A percentile compares a stretch with the other conserved stretches of the same genome.
Conservation (phyloP, 1,284 basidiomycete genomes). For the Acaromyces ingoldii region DNA sequence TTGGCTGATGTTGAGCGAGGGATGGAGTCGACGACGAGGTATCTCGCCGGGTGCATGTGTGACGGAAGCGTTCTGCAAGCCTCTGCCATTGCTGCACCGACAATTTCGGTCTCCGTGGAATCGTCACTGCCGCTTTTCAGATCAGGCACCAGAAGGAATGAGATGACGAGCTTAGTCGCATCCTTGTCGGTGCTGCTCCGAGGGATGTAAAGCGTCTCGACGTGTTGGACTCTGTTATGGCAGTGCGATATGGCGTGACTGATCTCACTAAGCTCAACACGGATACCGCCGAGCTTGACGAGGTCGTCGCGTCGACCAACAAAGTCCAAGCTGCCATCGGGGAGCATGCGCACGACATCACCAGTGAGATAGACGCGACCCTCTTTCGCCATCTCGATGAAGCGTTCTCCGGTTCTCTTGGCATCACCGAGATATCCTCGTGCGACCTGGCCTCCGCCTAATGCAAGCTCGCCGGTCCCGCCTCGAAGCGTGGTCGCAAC, state of each 20-base stretch:
- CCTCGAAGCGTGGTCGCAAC: conserved; percentile 25
- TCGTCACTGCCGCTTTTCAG: no score
- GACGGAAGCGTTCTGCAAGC: no score
- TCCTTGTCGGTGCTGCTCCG: no score
- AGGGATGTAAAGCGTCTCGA: no score
- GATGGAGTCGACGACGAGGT: background rate
- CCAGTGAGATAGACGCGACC: conserved; percentile 20
- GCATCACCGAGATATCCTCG: conserved; percentile 14
- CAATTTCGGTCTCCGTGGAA: no score
- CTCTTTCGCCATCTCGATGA: background rate
- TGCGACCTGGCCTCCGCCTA: conserved; percentile 14
- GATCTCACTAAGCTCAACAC: conserved; percentile 41
- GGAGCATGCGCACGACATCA: conserved; percentile 24
- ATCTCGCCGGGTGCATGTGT: background rate
- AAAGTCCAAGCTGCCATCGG: conserved; percentile 40
- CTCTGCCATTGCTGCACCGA: no score
- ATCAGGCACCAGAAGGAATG: no score
- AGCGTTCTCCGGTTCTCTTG: conserved; percentile 11
- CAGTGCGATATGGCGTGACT: no score
- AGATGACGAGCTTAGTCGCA: no score
- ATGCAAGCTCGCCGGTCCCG: conserved; percentile 32
- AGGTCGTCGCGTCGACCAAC: conserved; percentile 41
- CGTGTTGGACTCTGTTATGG: no score
- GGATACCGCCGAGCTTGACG: conserved; percentile 44
- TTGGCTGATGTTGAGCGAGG: background rate